Conservation (phyloP, 2,329 filamentous ascomycete genomes). For the Penicillium psychrosexuale region DNA sequence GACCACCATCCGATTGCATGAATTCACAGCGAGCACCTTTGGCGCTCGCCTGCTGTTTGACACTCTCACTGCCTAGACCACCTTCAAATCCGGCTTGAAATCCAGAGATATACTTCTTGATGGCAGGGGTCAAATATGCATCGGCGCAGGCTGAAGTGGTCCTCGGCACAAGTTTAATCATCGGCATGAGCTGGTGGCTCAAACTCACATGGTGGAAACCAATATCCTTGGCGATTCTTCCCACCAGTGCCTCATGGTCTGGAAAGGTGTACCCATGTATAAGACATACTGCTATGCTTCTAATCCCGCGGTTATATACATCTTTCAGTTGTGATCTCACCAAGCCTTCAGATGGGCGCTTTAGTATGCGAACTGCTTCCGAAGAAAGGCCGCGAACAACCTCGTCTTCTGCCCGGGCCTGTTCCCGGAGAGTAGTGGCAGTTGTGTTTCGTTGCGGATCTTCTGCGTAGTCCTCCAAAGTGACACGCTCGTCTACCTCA, state of each 20-base stretch:
- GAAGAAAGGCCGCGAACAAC: slow-evolving; percentile 70
- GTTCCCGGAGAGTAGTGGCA: slow-evolving; percentile 37
- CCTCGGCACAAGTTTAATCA: slow-evolving; percentile 77
- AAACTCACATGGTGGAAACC: slow-evolving; percentile 81
- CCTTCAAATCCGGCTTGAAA: slow-evolving; percentile 80
- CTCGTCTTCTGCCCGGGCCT: slow-evolving; percentile 48
- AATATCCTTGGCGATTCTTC: slow-evolving; percentile 71
- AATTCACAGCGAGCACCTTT: slow-evolving; percentile 82
- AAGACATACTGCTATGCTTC: slow-evolving; percentile 81
- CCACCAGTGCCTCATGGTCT: slow-evolving; percentile 75
- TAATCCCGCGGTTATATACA: slow-evolving; percentile 67
- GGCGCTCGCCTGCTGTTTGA: slow-evolving; percentile 61
- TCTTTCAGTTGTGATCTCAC: slow-evolving; percentile 60
- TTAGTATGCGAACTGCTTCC: slow-evolving; percentile 69
- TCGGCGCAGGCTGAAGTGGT: slow-evolving; percentile 76
- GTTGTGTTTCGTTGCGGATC: slow-evolving; percentile 67
- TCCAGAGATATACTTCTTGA: slow-evolving; percentile 71
- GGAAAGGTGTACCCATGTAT: slow-evolving; percentile 94
- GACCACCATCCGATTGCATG: slow-evolving; percentile 81
- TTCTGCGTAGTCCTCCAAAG: slow-evolving; percentile 87
- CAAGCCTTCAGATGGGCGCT: slow-evolving; percentile 55
- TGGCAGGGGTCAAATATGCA: slow-evolving; percentile 75
- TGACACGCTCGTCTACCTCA: slow-evolving; percentile 89
- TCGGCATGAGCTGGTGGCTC: slow-evolving; percentile 78
- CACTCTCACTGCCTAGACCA: slow-evolving; percentile 71